Percentiles rank a stretch among this genome's conserved stretches.
Evolutionary conservation across 2,329 filamentous ascomycete species (phyloP).

Genomic region (Akanthomyces uredinophilus): DNA sequence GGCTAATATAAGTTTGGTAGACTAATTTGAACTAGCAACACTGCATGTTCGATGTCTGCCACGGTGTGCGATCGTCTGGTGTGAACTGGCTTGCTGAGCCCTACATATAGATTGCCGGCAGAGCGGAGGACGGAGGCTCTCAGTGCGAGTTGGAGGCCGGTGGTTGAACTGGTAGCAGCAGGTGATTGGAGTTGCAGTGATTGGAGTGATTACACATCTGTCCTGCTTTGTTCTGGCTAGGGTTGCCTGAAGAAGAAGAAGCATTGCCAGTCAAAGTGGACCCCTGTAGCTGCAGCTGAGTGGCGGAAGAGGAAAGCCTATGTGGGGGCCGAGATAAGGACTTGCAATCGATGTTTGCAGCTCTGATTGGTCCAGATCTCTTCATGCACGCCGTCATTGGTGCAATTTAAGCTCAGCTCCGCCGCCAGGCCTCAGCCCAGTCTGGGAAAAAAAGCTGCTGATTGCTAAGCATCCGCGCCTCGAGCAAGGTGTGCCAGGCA

Average conservation of each 20-base stretch:
- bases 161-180: too few species aligned
- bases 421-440: background rate
- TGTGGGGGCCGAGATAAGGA: slow-evolving; percentile 2
- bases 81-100: background rate
- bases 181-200: background rate
- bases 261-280: background rate
- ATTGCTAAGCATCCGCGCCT: slow-evolving; percentile 5
- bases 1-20: background rate
- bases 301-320: background rate
- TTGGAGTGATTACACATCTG: background rate
- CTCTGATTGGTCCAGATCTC: background rate
- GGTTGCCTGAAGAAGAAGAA: background rate
- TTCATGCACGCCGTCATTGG: background rate
- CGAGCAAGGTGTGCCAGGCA: too few species aligned
- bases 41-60: background rate
- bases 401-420: background rate
- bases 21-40: too few species aligned
- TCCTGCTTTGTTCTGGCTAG: background rate
- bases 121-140: background rate
- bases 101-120: too few species aligned
- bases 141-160: too few species aligned
- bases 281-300: background rate
- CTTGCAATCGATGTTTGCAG: background rate
- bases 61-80: background rate
- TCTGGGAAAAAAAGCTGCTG: background rate